Evolutionary conservation across 306 rosid genomes (phyloP).

Genomic region (Cucumis sativus): Cucumber_9930_V3 NC_026661.2:4952001-4952500

Average conservation of each 20-base stretch:
- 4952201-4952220: neutral
- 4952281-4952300: constrained; percentile 93
- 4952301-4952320: constrained; percentile 90
- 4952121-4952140: neutral
- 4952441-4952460: constrained; percentile 93
- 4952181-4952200: neutral
- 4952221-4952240: neutral
- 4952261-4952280: constrained; percentile 82
- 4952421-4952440: constrained; percentile 50
- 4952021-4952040: neutral
- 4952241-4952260: constrained; percentile 60
- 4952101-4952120: neutral
- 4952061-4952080: neutral
- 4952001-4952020: neutral
- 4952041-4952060: neutral
- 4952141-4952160: neutral
- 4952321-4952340: constrained; percentile 86
- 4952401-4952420: neutral
- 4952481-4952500: constrained; percentile 95
- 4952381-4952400: neutral
- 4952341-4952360: constrained; percentile 16
- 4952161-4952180: neutral
- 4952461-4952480: constrained; percentile 95
- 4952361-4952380: neutral
- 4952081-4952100: neutral